Percentiles rank a stretch among this genome's conserved stretches.
Evolutionary conservation across 441 rosid genomes (phyloP).

Genomic region (Mallotus repandus): DNA sequence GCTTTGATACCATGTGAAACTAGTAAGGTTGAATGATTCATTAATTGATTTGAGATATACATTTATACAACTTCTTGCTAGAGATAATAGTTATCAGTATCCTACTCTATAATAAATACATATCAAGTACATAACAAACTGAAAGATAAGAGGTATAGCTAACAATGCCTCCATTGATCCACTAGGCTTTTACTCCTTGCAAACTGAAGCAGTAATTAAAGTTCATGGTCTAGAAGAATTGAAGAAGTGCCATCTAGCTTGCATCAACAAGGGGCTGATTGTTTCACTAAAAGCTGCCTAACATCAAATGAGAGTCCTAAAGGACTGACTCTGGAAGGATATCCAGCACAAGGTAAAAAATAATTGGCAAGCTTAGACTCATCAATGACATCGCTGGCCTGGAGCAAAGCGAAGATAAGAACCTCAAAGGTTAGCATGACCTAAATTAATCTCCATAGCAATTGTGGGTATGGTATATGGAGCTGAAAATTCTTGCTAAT

Average conservation of each 20-base stretch:
- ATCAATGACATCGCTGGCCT: constrained; percentile 34
- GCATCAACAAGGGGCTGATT: constrained; percentile 54
- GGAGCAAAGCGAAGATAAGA: constrained; percentile 40
- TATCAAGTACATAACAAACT: too few relatives aligned
- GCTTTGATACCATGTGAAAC: too few relatives aligned
- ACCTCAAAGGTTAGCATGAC: constrained; percentile 25
- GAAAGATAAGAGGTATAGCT: too few relatives aligned
- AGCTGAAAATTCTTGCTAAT: constrained; percentile 14
- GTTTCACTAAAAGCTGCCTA: constrained; percentile 70
- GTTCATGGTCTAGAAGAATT: constrained; percentile 32
- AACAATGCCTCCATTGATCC: constrained; percentile 35
- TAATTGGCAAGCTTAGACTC: constrained; percentile 36
- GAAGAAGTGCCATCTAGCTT: constrained; percentile 37
- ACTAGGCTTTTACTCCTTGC: constrained; percentile 40
- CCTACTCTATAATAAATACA: too few relatives aligned
- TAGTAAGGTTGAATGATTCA: too few relatives aligned
- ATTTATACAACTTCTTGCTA: too few relatives aligned
- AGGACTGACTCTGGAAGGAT: constrained; percentile 43
- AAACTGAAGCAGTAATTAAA: constrained; percentile 27
- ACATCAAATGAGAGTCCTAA: constrained; percentile 59
- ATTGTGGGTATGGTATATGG: constrained; percentile 41
- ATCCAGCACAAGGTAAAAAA: constrained; percentile 47
- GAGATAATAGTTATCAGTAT: too few relatives aligned
- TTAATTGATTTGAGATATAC: too few relatives aligned
- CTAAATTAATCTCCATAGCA: constrained; percentile 36